Percentiles rank a stretch among this genome's conserved stretches.
phyloP scores from a whole-genome alignment of 768 basidiomycete genomes.

The Lentinus tigrinus region DNA sequence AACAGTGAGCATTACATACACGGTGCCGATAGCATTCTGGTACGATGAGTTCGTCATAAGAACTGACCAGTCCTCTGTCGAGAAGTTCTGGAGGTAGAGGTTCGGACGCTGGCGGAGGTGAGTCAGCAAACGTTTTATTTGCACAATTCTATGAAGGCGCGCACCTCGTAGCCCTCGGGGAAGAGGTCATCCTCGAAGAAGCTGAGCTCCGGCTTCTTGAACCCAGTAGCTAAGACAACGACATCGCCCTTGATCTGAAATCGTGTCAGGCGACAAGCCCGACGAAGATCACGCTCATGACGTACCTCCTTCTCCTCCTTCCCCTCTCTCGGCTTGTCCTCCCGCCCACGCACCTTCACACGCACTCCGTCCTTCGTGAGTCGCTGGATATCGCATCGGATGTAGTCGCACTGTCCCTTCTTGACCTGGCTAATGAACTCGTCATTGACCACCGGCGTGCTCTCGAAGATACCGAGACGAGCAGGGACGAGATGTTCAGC shows the following conservation, averaged over 20 bases:
- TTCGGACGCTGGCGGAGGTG: constrained; percentile 38
- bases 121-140: background rate
- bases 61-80: constrained; percentile 51
- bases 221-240: constrained; percentile 54
- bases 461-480: constrained; percentile 43
- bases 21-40: constrained; percentile 45
- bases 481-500: constrained; percentile 44
- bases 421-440: constrained; percentile 47
- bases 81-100: constrained; percentile 55
- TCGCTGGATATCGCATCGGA: constrained; percentile 45
- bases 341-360: constrained; percentile 38
- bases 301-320: constrained; percentile 30
- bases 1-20: constrained; percentile 22
- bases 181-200: constrained; percentile 50
- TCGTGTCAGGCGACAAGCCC: background rate
- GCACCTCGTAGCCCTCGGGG: constrained; percentile 46
- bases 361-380: constrained; percentile 39
- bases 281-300: background rate
- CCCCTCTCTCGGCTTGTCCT: constrained; percentile 33
- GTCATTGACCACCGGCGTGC: constrained; percentile 53
- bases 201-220: constrained; percentile 42
- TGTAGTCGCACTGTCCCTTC: constrained; percentile 40
- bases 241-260: constrained; percentile 42
- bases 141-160: background rate
- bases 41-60: constrained; percentile 53